Evolutionary conservation across 257 asterid genomes (phyloP).

Genomic region (Solanum etuberosum): DNA sequence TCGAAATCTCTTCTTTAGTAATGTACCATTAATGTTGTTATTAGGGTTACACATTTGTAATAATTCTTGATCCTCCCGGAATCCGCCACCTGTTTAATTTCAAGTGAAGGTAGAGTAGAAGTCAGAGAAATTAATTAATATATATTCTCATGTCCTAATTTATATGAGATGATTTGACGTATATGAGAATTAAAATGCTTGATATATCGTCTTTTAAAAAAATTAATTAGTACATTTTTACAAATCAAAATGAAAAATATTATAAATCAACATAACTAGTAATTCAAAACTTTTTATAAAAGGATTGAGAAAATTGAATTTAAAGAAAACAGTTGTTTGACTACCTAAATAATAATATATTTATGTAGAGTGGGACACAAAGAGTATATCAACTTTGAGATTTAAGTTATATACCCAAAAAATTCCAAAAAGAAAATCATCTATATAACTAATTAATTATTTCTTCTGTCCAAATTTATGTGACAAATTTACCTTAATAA

Average conservation of each 20-base stretch:
- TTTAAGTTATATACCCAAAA: no score
- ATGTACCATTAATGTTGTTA: conserved; percentile 11
- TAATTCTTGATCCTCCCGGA: conserved; percentile 35
- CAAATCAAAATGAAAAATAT: not conserved
- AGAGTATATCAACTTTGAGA: not conserved
- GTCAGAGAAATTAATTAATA: not conserved
- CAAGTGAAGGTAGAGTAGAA: not conserved
- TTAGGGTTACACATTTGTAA: conserved; percentile 22
- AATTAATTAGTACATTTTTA: no score
- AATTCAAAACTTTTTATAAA: no score
- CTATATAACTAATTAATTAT: no score
- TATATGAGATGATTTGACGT: no score
- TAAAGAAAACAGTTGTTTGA: not conserved
- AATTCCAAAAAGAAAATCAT: no score
- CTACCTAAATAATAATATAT: not conserved
- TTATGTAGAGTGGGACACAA: not conserved
- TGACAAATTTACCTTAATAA: no score
- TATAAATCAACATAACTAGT: not conserved
- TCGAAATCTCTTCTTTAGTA: conserved; percentile 41
- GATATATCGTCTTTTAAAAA: no score
- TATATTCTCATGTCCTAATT: no score
- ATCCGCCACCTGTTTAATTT: conserved; percentile 6
- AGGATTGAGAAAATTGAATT: not conserved
- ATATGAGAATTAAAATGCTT: no score
- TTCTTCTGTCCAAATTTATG: no score